Evolutionary conservation across 1,284 basidiomycete species (phyloP), one percentile per base, ranked within the genome.

Genomic region (Cryptococcus amylolentus): DNA sequence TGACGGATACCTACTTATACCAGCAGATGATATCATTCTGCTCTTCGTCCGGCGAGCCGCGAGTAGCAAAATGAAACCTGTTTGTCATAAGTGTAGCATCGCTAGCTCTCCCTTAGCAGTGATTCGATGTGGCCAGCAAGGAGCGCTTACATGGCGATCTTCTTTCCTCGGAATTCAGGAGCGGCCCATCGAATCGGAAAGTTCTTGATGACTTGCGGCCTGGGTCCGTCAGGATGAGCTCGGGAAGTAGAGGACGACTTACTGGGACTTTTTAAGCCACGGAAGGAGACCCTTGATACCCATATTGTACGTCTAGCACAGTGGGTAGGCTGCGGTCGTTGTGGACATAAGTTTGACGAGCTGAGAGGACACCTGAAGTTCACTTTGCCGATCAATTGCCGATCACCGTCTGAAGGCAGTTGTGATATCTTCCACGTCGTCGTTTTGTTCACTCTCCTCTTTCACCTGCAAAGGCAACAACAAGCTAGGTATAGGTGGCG

Each of bases 81-180:
- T 73, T 75, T 1, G 76, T 77, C 42, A 78, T 43, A 6, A 78
- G 61, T 2, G 74, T 77, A 2, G 64, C 76, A 64, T 78, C 76
- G 14, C 73, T 75, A 52, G 5, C 27, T 16, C 8, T 43, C 9
- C 4, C 4, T 42, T 10, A 18, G 23, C 23, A 42, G 7, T 26
- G 49, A 18, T 35, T 38, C 39, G 27, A 12, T 6, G 31, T 4
- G 13, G 10, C 10, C 27, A 26, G 43, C 18, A 27, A 27, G 16
- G 28, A 26, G 23, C 8, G 54, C 70, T 48, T 40, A 73, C 69
- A 78, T 65, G n/a, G 75, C 76, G 4, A 78, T 58, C 20, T 63
- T 60, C 54, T 72, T 73, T 28, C 70, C 70, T 16, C 59, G 51
- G 23, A 78, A 57, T 14, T 58, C 52, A 0, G 69, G 66, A 4